Evolutionary conservation across 768 basidiomycete genomes (phyloP), one percentile per base, ranked within the genome.

Genomic region (Leccinum imitatum): DNA sequence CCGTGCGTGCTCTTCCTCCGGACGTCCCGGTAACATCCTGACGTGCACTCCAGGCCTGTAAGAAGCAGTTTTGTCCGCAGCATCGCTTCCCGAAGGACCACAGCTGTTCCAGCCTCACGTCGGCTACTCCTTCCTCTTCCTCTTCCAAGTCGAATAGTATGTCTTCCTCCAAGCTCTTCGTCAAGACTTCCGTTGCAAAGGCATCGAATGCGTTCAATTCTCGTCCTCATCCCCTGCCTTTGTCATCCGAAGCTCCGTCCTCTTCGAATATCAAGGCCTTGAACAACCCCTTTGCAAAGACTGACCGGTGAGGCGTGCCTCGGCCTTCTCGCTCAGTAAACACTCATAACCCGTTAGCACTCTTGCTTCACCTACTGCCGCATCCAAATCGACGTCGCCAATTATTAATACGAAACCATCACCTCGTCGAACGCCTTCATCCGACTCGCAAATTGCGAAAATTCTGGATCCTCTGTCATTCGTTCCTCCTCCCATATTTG

Each of bases 51-150:
- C 59, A 94, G 92, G 81, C 80, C 71, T 94, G 92, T 73, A 79
- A 73, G 48, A 75, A 83, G 61, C 85, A 87, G 63, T 94, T 86
- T 69, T 95, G 92, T 69, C 81, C 89, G 0, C 75, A 83, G 27
- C 92, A 95, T 69, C 89, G 93, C 48, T 91, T 91, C 73, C 87
- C 91, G 9, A 77, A 77, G 46, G 87, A 90, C 64, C 92, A 95
- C 62, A 78, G 59, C 55, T 92, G 91, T 66, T 27, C 72, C 25
- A 67, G 69, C 31, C 59, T 65, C 53, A 0, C 59, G 3, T 56
- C 71, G 41, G 44, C 58, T 13, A 2, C 53, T 2, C 13, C 59
- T 14, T 59, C 73, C 8, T 47, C 31, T 31, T 31, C 30, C 30
- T 31, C 61, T 56, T 59, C 65, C n/a, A 67, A 58, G 21, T 53